Conservation (phyloP, 2,329 filamentous ascomycete genomes). For the Lachnellula occidentalis region DNA sequence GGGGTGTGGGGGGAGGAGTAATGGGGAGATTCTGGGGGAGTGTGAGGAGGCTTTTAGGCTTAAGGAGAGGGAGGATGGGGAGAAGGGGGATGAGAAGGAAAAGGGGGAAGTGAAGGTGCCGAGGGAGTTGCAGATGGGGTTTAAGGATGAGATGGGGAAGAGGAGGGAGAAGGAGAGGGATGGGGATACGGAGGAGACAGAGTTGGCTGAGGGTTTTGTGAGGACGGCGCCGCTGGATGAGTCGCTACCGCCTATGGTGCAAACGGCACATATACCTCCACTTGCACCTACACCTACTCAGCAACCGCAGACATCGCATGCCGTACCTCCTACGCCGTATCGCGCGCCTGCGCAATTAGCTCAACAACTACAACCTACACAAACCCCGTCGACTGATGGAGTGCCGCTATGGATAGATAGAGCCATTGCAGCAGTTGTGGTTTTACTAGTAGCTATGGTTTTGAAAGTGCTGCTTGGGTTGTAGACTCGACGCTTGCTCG, state of each 20-base stretch:
- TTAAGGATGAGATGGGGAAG: constrained; percentile 63
- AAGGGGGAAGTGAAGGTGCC: constrained; percentile 41
- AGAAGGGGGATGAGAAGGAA: constrained; percentile 33
- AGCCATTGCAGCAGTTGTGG: constrained; percentile 66
- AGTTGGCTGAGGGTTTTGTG: constrained; percentile 54
- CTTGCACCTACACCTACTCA: constrained; percentile 1
- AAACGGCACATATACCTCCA: constrained; percentile 16
- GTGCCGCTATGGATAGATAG: constrained; percentile 75
- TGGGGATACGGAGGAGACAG: constrained; percentile 38
- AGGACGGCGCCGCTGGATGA: constrained; percentile 33
- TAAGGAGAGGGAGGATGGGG: constrained; percentile 36
- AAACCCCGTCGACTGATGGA: constrained; percentile 38
- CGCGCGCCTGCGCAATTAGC: constrained; percentile 6
- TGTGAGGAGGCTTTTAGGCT: constrained; percentile 51
- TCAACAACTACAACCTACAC: constrained; percentile 12
- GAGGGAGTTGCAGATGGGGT: constrained; percentile 55
- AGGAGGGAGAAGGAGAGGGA: constrained; percentile 17
- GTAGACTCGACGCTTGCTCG: background rate
- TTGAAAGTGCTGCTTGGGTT: constrained; percentile 41
- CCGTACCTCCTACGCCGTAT: no score
- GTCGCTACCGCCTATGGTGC: background rate
- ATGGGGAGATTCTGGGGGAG: constrained; percentile 68
- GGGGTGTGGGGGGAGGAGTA: constrained; percentile 63
- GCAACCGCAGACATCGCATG: background rate
- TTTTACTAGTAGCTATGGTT: constrained; percentile 67